Conservation (phyloP, 768 basidiomycete genomes). For the Pleurotus platypus region DNA sequence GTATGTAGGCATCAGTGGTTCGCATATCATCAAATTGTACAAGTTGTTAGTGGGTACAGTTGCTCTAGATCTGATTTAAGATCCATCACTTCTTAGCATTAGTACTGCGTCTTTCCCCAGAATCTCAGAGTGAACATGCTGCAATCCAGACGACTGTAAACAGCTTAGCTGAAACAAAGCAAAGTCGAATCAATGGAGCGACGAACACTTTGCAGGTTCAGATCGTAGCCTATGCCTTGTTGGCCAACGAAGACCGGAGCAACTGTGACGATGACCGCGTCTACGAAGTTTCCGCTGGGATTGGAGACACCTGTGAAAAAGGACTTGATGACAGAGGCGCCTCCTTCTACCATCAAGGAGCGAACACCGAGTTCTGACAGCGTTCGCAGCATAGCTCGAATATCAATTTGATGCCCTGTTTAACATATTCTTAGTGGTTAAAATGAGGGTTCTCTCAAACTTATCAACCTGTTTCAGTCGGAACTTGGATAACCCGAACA, state of each 20-base stretch:
- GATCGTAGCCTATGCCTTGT: slow-evolving; percentile 59
- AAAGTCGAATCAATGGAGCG: neutral
- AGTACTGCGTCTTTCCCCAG: slow-evolving; percentile 34
- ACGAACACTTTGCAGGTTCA: slow-evolving; percentile 16
- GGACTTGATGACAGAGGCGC: slow-evolving; percentile 75
- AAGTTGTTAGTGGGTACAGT: neutral
- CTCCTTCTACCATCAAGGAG: slow-evolving; percentile 95
- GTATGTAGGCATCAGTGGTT: neutral
- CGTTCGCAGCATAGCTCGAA: slow-evolving; percentile 45
- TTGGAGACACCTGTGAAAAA: slow-evolving; percentile 39
- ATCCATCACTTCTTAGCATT: slow-evolving; percentile 15
- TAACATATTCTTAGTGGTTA: too few species aligned
- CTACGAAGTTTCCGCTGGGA: slow-evolving; percentile 39
- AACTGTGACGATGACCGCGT: slow-evolving; percentile 79
- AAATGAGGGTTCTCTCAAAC: too few species aligned
- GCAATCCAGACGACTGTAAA: slow-evolving; percentile 15
- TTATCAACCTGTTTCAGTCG: slow-evolving; percentile 30
- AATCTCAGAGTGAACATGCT: slow-evolving; percentile 25
- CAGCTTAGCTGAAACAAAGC: neutral
- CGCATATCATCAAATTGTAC: neutral
- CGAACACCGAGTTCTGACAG: slow-evolving; percentile 56
- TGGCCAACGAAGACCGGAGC: slow-evolving; percentile 82
- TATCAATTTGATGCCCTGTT: neutral
- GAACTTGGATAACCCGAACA: slow-evolving; percentile 57
- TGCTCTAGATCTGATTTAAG: neutral